Percentiles rank a stretch among this genome's conserved stretches.
These are phyloP conservation scores for Leccinum subtestaceum DNA, from an alignment of 768 basidiomycete species.

Conservation along the genomic window DNA sequence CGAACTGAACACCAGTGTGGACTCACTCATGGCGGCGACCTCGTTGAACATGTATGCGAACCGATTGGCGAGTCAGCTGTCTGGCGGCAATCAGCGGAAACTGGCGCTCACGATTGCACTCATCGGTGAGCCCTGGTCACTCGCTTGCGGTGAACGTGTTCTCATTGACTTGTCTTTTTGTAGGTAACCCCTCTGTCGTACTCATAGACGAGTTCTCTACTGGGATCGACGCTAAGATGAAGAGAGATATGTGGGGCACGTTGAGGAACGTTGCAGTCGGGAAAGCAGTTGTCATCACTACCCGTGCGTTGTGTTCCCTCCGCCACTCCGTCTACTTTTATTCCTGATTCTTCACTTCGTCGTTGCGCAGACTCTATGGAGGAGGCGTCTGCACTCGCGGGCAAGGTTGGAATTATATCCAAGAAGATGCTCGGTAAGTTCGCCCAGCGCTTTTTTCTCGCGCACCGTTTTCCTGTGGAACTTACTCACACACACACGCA, in stretches of 20 bases:
- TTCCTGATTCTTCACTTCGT: neutral
- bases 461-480: neutral
- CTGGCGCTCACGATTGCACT: slow-evolving; percentile 73
- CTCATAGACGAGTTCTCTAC: slow-evolving; percentile 85
- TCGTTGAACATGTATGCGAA: slow-evolving; percentile 61
- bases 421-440: slow-evolving; percentile 61
- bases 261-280: slow-evolving; percentile 61
- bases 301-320: slow-evolving; percentile 43
- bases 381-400: slow-evolving; percentile 75
- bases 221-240: slow-evolving; percentile 80
- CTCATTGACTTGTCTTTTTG: neutral
- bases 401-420: slow-evolving; percentile 73
- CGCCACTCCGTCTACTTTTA: neutral
- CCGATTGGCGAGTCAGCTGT: slow-evolving; percentile 69
- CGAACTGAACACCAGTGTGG: slow-evolving; percentile 53
- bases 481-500: neutral
- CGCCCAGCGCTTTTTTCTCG: neutral
- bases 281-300: slow-evolving; percentile 71
- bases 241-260: slow-evolving; percentile 80
- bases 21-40: slow-evolving; percentile 56
- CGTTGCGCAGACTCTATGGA: slow-evolving; percentile 70
- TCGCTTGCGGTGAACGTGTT: neutral
- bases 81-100: slow-evolving; percentile 80
- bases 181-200: slow-evolving; percentile 73
- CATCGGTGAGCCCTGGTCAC: slow-evolving; percentile 43